A percentile compares a stretch with the other conserved stretches of the same genome.
Evolutionary conservation across 2,329 filamentous ascomycete species (phyloP).

Genomic region (Acarospora socialis): DNA sequence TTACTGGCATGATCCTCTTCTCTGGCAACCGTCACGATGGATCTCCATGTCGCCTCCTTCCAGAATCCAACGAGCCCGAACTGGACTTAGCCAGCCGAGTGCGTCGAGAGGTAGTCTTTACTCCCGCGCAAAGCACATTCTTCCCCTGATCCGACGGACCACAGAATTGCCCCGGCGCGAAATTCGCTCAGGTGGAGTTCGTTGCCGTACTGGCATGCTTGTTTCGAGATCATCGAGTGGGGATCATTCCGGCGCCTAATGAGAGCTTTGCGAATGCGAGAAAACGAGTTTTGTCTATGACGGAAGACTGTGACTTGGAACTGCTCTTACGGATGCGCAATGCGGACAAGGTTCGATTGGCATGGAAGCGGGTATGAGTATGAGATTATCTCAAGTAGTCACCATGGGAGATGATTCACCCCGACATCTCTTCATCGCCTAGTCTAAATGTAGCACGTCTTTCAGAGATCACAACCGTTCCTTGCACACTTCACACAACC

Average conservation of each 20-base stretch:
- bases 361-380: not conserved
- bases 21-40: no score
- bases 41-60: no score
- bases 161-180: slow-evolving; percentile 16
- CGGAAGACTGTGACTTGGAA: slow-evolving; percentile 2
- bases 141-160: slow-evolving; percentile 16
- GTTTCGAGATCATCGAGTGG: not conserved
- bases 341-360: slow-evolving; percentile 1
- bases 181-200: slow-evolving; percentile 18
- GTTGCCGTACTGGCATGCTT: slow-evolving; percentile 11
- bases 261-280: not conserved
- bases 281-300: not conserved
- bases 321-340: slow-evolving; percentile 4
- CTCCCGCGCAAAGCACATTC: slow-evolving; percentile 15
- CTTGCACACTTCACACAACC: no score
- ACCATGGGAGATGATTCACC: no score
- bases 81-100: slow-evolving; percentile 8
- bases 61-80: no score
- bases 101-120: slow-evolving; percentile 15
- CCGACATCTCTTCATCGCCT: no score
- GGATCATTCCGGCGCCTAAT: not conserved
- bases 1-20: no score
- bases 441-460: no score
- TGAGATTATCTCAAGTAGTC: not conserved
- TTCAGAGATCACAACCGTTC: no score